Base-by-base conservation (phyloP, 2,329 filamentous ascomycete genomes). In the Xylaria sp. region DNA sequence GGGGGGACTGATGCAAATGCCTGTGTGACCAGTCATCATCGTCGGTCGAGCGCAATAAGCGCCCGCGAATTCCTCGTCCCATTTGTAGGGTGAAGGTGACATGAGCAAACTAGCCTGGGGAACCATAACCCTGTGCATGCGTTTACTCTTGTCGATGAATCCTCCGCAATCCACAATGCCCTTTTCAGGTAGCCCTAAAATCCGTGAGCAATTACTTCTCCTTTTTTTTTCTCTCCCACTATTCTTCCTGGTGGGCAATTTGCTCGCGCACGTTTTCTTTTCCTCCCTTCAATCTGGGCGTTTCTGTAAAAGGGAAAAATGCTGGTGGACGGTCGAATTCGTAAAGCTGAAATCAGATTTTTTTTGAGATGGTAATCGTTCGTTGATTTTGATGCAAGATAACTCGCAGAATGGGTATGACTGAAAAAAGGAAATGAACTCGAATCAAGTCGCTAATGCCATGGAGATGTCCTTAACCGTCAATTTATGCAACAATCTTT, bases 401-500 rank as follows among this genome's bases (percentile, higher is more conserved):
- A 66, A 73, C 70, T 74, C 74, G 77, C 77, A 72, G 67, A 76
- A 73, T 75, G 78, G 78, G 78, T 79, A 79, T 79, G 78, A 77
- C 72, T 71, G 72, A 78, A 77, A 71, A 71, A 76, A 77, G 76
- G 71, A 73, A 71, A 73, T 74, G 68, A 74, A 73, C 72, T 77
- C 73, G 78, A 78, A 81, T 78, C 76, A 80, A 80, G 80, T 82
- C 82, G 82, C 82, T 84, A 79, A 83, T 83, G 82, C 82, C 81
- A 81, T 82, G 79, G 76, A 82, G 80, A 81, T 82, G 78, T 79
- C 75, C 79, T 77, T 78, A 80, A 80, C 79, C 79, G 79, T 79
- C 79, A 79, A 81, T 82, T 76, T 80, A 82, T 79, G 78, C 78
- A 79, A 79, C 79, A 82, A 81, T 81, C 80, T 81, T 82, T 80